These are phyloP conservation scores for Penicillium sp. DNA, from an alignment of 2,329 filamentous ascomycete species.

Conservation along the genomic window DNA sequence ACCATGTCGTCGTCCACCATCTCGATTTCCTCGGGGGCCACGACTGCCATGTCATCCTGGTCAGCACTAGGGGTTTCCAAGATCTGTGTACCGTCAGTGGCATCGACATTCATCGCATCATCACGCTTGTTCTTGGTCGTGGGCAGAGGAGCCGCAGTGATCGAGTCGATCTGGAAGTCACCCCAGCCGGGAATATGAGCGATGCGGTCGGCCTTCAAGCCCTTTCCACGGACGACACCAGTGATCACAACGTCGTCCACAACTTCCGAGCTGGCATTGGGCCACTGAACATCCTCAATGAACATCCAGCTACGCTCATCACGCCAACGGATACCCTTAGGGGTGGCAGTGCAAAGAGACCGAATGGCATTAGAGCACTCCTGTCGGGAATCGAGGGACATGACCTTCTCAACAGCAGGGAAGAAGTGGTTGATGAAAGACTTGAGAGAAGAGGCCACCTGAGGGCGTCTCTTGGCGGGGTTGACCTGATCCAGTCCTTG, in stretches of 20 bases:
- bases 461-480: constrained; percentile 75
- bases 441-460: constrained; percentile 81
- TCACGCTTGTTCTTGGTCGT: constrained; percentile 59
- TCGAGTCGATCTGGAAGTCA: constrained; percentile 88
- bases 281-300: constrained; percentile 80
- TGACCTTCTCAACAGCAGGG: constrained; percentile 87
- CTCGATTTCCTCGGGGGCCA: constrained; percentile 83
- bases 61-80: constrained; percentile 78
- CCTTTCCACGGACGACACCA: constrained; percentile 83
- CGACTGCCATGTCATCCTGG: constrained; percentile 78
- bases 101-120: constrained; percentile 72
- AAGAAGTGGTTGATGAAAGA: constrained; percentile 96
- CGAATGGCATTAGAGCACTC: constrained; percentile 91
- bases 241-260: constrained; percentile 73
- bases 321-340: constrained; percentile 93
- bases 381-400: constrained; percentile 84
- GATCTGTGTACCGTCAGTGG: constrained; percentile 56
- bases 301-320: constrained; percentile 97
- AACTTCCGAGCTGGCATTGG: constrained; percentile 55
- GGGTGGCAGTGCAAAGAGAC: constrained; percentile 86
- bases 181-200: constrained; percentile 95
- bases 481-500: constrained; percentile 80
- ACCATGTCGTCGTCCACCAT: constrained; percentile 73
- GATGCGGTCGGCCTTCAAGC: constrained; percentile 86
- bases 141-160: constrained; percentile 74